Percentiles rank a stretch among this genome's conserved stretches.
Conservation (phyloP, 2,329 filamentous ascomycete species). For the Talaromyces sp. region DNA sequence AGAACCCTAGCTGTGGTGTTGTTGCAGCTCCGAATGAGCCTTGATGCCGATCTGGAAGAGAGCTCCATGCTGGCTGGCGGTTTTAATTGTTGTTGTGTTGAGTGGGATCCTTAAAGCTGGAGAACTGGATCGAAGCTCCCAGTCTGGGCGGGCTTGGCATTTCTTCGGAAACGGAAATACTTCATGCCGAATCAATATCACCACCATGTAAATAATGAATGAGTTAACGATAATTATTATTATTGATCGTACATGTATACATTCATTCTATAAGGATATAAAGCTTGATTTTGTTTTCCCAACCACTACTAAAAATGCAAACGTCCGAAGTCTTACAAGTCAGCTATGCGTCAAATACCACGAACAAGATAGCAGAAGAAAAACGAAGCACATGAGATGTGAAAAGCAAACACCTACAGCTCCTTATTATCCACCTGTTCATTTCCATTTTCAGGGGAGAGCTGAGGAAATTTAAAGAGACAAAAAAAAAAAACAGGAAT, state of each 20-base stretch:
- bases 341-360: slow-evolving; percentile 7
- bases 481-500: slow-evolving; percentile 3
- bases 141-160: not conserved
- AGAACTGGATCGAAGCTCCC: not conserved
- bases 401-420: not conserved
- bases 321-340: slow-evolving; percentile 14
- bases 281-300: not conserved
- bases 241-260: not conserved
- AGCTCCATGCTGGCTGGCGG: slow-evolving; percentile 29
- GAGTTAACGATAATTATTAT: not conserved
- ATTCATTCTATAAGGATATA: not conserved
- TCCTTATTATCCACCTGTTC: not conserved
- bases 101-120: not conserved
- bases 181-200: not conserved
- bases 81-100: not conserved
- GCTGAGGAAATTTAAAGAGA: slow-evolving; percentile 7
- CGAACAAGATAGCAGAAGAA: not conserved
- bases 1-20: slow-evolving; percentile 18
- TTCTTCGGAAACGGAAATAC: not conserved
- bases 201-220: no score
- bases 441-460: not conserved
- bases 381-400: not conserved
- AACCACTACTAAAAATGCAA: slow-evolving; percentile 11
- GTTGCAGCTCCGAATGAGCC: slow-evolving; percentile 25
- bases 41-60: slow-evolving; percentile 29